Conservation (phyloP, 2,329 filamentous ascomycete genomes). For the Fusarium irregulare region DNA sequence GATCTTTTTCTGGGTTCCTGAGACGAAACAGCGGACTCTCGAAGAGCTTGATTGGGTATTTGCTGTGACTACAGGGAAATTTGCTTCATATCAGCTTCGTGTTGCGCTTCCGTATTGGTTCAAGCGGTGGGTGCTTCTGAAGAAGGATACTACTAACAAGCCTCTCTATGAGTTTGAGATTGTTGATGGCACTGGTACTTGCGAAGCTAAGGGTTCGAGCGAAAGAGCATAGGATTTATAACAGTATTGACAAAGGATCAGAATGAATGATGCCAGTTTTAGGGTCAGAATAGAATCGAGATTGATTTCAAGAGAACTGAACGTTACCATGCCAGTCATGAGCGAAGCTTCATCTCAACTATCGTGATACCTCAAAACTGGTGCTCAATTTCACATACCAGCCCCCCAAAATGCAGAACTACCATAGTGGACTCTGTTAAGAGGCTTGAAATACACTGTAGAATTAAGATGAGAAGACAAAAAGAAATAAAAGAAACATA, state of each 20-base stretch:
- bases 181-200: background rate
- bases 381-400: no score
- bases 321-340: background rate
- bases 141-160: constrained; percentile 44
- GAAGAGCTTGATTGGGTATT: constrained; percentile 57
- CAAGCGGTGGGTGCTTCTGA: constrained; percentile 47
- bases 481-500: background rate
- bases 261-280: background rate
- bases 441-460: background rate
- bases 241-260: background rate
- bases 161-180: constrained; percentile 46
- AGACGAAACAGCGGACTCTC: constrained; percentile 60
- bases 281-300: background rate
- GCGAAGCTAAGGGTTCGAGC: background rate
- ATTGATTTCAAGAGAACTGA: background rate
- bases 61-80: constrained; percentile 48
- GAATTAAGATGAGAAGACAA: background rate
- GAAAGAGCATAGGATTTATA: background rate
- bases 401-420: background rate
- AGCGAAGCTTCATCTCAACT: background rate
- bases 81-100: constrained; percentile 50
- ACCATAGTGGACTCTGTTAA: background rate
- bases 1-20: constrained; percentile 71
- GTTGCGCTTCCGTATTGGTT: constrained; percentile 51
- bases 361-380: background rate